Evolutionary conservation across 2,329 filamentous ascomycete genomes (phyloP), one percentile per base, ranked within the genome.

Genomic region (Thelonectria rubi): DNA sequence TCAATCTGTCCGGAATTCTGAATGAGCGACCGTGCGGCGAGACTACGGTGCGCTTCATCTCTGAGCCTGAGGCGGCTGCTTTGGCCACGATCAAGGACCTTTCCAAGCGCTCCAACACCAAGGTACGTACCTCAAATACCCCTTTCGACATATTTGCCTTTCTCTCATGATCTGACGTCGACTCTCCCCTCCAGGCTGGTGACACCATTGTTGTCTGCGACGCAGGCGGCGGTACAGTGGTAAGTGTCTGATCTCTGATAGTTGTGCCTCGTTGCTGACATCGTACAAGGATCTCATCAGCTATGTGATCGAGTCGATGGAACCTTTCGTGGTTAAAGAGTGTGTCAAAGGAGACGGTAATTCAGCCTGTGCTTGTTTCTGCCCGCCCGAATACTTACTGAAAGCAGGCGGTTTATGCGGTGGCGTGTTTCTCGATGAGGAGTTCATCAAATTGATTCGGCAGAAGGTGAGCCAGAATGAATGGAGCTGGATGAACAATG

Each of bases 31-130:
- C 49, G 0, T 69, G 69, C 1, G 77, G 75, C 0, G 34, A 69
- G 0, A 81, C 80, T 0, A 69, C 48, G 0, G 49, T 81, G 6
- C 40, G 60, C 0, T 78, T 82, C 40, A 63, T 82, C 0, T 75
- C 77, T 0, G 81, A 83, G 58, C 81, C 81, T 0, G 80, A 83
- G 59, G 81, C 80, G 0, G 81, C 80, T 1, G 80, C 80, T 0
- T 39, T 83, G 0, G 75, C 78, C 0, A 76, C 75, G 0, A 62
- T 82, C 0, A 62, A 69, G 1, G 74, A 76, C 2, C 54, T 77
- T 0, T 62, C 65, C 0, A 63, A 68, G 5, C 62, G 70, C 1
- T 66, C 64, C 0, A 67, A 65, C 0, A 64, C 76, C 0, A 53
- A 71, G 42, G 69, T 69, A 57, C n/a, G 49, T 43, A n/a, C n/a